Percentiles rank a stretch among this genome's conserved stretches.
Evolutionary conservation across 2,329 filamentous ascomycete genomes (phyloP).

Genomic region (Trichoderma simmonsii): DNA sequence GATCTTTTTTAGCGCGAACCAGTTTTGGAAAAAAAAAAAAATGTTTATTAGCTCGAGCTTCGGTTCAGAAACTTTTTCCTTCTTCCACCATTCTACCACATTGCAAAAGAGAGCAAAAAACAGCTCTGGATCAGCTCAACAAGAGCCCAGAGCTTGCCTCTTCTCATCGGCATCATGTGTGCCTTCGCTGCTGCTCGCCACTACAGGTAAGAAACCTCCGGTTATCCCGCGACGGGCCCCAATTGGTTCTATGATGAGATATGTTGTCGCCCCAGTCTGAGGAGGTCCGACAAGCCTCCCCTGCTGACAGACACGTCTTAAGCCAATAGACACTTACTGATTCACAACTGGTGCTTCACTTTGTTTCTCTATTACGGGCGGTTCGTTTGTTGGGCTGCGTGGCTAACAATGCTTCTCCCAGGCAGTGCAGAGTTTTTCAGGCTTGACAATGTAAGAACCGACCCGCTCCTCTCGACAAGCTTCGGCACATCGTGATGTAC

Average conservation of each 20-base stretch:
- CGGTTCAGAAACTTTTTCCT: background rate
- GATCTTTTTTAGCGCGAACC: background rate
- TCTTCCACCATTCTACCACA: background rate
- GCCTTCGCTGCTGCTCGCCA: background rate
- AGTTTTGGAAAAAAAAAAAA: slow-evolving; percentile 14
- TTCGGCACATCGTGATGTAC: slow-evolving; percentile 36
- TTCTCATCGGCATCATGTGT: background rate
- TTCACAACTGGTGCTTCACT: slow-evolving; percentile 24
- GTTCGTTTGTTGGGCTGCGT: background rate
- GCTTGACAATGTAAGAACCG: slow-evolving; percentile 12
- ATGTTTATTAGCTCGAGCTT: slow-evolving; percentile 12
- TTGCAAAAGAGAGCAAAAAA: background rate
- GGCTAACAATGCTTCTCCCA: slow-evolving; percentile 24
- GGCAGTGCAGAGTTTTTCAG: background rate
- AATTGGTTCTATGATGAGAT: slow-evolving; percentile 39
- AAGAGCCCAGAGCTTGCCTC: background rate
- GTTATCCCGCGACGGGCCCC: background rate
- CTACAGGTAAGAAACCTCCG: background rate
- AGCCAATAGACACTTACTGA: slow-evolving; percentile 55
- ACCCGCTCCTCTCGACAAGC: background rate
- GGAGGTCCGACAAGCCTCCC: slow-evolving; percentile 46
- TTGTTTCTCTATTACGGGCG: background rate
- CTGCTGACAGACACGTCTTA: slow-evolving; percentile 53
- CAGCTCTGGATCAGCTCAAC: background rate
- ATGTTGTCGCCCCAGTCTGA: slow-evolving; percentile 51